phyloP scores from a whole-genome alignment of 1,284 basidiomycete species.

The Pholiota adiposa region DNA sequence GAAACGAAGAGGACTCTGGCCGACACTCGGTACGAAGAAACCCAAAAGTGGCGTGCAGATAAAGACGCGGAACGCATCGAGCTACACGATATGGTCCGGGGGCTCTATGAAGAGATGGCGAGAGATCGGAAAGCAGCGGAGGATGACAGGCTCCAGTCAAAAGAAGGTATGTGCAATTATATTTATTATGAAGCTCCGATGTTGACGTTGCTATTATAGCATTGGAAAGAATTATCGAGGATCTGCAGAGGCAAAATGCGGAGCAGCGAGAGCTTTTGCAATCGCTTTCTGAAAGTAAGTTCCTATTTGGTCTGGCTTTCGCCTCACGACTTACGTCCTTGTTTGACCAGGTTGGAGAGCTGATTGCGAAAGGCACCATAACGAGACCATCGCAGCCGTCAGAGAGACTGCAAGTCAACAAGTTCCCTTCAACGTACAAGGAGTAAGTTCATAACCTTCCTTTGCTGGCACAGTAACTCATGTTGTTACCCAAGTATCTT shows the following conservation, averaged over 20 bases:
- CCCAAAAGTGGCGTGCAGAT: slow-evolving; percentile 53
- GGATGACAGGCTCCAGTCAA: slow-evolving; percentile 50
- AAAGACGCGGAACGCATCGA: slow-evolving; percentile 59
- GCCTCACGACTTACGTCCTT: slow-evolving; percentile 2
- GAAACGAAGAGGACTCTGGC: slow-evolving; percentile 57
- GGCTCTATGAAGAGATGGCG: slow-evolving; percentile 57
- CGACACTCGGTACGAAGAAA: slow-evolving; percentile 64
- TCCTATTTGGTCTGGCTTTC: not conserved
- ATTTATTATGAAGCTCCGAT: not conserved
- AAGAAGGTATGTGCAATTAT: slow-evolving; percentile 47
- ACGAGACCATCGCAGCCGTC: slow-evolving; percentile 65
- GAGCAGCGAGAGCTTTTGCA: slow-evolving; percentile 55
- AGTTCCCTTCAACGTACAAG: slow-evolving; percentile 78
- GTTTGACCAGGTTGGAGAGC: slow-evolving; percentile 55
- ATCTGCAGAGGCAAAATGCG: slow-evolving; percentile 53
- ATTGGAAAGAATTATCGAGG: slow-evolving; percentile 56
- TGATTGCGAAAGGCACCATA: slow-evolving; percentile 63
- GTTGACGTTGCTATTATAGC: slow-evolving; percentile 34
- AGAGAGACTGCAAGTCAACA: slow-evolving; percentile 68
- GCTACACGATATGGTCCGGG: slow-evolving; percentile 59
- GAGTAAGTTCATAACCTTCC: slow-evolving; percentile 44
- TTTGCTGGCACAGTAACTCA: not conserved
- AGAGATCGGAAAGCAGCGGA: slow-evolving; percentile 52
- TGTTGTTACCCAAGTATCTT: slow-evolving; percentile 50
- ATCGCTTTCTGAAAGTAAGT: slow-evolving; percentile 58